A percentile compares a stretch with the other conserved stretches of the same genome.
These are phyloP conservation scores for Polytrichum commune DNA, from an alignment of 225 moss, liverwort and hornwort species.

Conservation along the genomic window DNA sequence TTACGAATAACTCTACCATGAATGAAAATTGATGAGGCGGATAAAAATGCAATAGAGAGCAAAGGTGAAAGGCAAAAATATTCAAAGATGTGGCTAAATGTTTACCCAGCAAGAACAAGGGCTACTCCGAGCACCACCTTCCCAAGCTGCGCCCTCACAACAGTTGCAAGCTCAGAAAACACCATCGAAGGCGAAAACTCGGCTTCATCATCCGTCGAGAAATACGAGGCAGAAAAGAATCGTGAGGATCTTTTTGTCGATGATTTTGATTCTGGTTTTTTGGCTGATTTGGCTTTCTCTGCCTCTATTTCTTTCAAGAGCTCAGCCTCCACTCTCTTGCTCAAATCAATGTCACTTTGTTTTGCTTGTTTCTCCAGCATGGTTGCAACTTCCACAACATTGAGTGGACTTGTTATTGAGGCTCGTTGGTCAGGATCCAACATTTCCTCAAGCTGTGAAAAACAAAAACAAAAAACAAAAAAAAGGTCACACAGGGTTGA, in stretches of 20 bases:
- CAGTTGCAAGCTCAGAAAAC: constrained; percentile 61
- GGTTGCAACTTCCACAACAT: constrained; percentile 19
- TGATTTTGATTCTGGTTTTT: constrained; percentile 69
- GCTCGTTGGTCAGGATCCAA: constrained; percentile 47
- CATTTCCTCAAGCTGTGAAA: constrained; percentile 33
- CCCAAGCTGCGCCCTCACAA: constrained; percentile 62
- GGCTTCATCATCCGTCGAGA: constrained; percentile 86
- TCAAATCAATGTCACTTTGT: constrained; percentile 34
- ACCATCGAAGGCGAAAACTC: constrained; percentile 80
- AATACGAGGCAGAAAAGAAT: constrained; percentile 86
- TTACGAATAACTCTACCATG: no score
- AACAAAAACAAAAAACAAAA: not conserved
- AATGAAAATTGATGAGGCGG: no score
- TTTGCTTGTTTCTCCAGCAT: constrained; percentile 36
- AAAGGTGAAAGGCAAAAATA: no score
- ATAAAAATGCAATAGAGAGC: no score
- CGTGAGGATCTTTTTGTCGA: constrained; percentile 88
- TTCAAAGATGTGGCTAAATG: not conserved
- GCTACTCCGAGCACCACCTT: constrained; percentile 86
- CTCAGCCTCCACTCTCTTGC: constrained; percentile 34
- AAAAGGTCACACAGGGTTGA: not conserved
- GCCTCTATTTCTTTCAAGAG: constrained; percentile 31
- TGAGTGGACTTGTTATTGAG: constrained; percentile 13
- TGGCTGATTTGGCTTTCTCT: constrained; percentile 27
- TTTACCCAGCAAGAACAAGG: constrained; percentile 87